These are phyloP conservation scores for Plasmodium inui DNA, from an alignment of 169 alveolate species.

Conservation along the genomic window DNA sequence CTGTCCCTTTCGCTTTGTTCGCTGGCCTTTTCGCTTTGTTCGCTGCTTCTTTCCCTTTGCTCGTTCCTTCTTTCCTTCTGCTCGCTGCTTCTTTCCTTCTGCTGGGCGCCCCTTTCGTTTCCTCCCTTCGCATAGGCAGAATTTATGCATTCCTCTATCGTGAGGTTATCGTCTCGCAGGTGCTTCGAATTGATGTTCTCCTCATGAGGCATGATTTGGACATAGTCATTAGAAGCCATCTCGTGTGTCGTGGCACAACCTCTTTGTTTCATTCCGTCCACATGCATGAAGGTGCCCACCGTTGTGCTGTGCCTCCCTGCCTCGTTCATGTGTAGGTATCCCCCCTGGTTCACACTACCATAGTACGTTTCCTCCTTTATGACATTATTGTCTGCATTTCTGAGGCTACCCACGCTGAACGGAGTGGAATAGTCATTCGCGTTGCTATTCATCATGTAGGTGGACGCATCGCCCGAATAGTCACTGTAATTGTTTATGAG, in stretches of 20 bases:
- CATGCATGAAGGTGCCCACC: neutral
- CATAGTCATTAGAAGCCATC: neutral
- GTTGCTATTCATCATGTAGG: slow-evolving; percentile 14
- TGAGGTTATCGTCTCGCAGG: slow-evolving; percentile 25
- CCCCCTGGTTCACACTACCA: neutral
- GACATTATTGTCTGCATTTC: neutral
- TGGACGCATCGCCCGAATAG: neutral
- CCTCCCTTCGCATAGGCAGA: neutral
- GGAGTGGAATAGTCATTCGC: neutral
- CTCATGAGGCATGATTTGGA: neutral
- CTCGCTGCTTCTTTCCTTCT: slow-evolving; percentile 11
- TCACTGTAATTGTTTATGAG: neutral
- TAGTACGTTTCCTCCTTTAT: neutral
- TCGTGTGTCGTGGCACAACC: neutral
- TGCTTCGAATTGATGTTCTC: neutral
- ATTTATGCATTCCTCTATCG: slow-evolving; percentile 14
- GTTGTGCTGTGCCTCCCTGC: neutral
- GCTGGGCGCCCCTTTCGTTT: slow-evolving; percentile 2
- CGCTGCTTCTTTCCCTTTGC: neutral
- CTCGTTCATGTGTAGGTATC: neutral
- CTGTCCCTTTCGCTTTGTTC: neutral
- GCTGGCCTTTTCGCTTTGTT: neutral
- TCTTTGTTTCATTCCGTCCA: neutral
- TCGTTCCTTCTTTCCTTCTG: slow-evolving; percentile 6
- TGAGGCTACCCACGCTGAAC: neutral